Evolutionary conservation across 805 yeast species (phyloP), one percentile per base, ranked within the genome.

Genomic region (Spathaspora boniae): DNA sequence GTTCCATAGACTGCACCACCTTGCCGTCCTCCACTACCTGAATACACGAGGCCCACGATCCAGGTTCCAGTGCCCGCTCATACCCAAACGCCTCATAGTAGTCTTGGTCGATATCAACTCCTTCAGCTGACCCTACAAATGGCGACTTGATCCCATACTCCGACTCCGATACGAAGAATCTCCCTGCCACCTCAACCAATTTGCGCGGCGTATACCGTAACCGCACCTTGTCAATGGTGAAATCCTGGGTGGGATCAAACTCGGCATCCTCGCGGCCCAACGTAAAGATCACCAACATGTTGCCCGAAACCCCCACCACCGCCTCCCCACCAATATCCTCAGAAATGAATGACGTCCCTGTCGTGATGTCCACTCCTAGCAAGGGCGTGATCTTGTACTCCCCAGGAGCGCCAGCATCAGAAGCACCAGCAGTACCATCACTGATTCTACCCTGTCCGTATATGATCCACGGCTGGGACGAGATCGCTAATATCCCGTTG

Each of bases 301-400:
- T 66, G 2, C 71, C 75, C 25, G 65, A 62, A 12, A 84, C 65
- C 0, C 85, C 88, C 18, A 86, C 78, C 3, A 81, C 60, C 2
- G 91, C 91, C 34, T 62, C 67, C n/a, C 64, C 65, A 7, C 71
- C 71, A 18, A 67, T 60, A 41, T 84, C 93, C 40, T 76, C 85
- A 29, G 86, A 78, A 15, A 62, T 61, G 48, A 86, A 79, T 0
- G 78, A 60, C 7, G 76, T 59, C 0, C 80, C 82, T 23, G 57
- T 55, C 7, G 56, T 56, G 20, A 79, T 61, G 9, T 54, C 56
- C 21, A 64, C 66, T 38, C 60, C 70, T 15, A 65, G 53, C 29
- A 73, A 49, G 0, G 86, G 83, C 3, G 72, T 61, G 12, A 76
- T 44, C 36, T 65, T 68, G 38, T 72, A 68, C 20, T 54, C 61